Evolutionary conservation across 768 basidiomycete species (phyloP), one percentile per base, ranked within the genome.

Genomic region (Coprinopsis strossmayeri): DNA sequence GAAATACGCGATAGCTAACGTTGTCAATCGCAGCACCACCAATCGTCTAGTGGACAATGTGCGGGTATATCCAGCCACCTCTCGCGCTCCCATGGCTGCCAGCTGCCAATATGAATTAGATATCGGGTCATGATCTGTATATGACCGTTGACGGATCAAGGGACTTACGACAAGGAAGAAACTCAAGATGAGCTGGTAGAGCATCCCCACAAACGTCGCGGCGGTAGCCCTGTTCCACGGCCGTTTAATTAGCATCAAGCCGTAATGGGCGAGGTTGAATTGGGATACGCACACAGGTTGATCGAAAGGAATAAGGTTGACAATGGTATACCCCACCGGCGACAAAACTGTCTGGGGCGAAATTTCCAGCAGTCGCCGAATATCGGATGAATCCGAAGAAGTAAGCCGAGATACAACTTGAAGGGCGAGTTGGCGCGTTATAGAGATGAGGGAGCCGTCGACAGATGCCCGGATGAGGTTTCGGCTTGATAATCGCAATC

Each of bases 301-400:
- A 53, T 83, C 71, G 49, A 84, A 85, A 0, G 84, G 80, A 15
- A 69, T 62, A 1, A 79, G 50, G 51, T 84, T 82, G 45, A 65
- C 38, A 7, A 79, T 40, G 0, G 61, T 70, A 53, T 74, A 84
- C 27, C 58, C 64, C 4, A 82, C 57, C 1, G 84, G 81, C 9
- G 67, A 49, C 1, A 70, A 60, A 24, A 84, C 59, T 2, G 77
- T 70, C 46, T 69, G 64, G 0, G 83, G 81, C 1, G 81, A 77
- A 1, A 46, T 65, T 28, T 58, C 51, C 21, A 81, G 61, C 21
- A 85, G 53, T 1, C 60, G 39, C 0, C 61, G 35, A n/a, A n/a
- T n/a, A n/a, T n/a, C n/a, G n/a, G n/a, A n/a, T n/a, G n/a, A n/a
- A n/a, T n/a, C n/a, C n/a, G n/a, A n/a, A n/a, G n/a, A n/a, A n/a